These are phyloP conservation scores for Lodderomyces parapsilosis DNA, from an alignment of 1,139 yeast species.

Conservation along the genomic window DNA sequence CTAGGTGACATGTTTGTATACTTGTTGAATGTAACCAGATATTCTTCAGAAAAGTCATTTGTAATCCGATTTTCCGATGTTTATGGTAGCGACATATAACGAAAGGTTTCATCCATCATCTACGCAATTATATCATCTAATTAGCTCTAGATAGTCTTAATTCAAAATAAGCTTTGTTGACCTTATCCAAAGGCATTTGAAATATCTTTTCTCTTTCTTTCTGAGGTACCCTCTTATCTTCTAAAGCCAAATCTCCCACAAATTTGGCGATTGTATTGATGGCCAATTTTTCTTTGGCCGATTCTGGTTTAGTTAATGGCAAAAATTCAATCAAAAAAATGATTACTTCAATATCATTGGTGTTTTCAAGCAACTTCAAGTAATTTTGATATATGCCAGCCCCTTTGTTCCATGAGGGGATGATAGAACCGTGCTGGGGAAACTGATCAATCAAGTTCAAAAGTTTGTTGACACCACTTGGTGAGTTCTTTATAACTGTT, in stretches of 20 bases:
- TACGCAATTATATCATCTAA: neutral
- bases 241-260: slow-evolving; percentile 42
- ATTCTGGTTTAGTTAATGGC: slow-evolving; percentile 31
- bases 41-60: neutral
- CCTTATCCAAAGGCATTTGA: slow-evolving; percentile 45
- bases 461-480: slow-evolving; percentile 33
- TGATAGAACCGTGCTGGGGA: slow-evolving; percentile 41
- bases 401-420: slow-evolving; percentile 60
- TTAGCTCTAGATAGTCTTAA: neutral
- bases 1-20: slow-evolving; percentile 24
- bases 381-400: slow-evolving; percentile 58
- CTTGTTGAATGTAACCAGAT: neutral
- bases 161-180: slow-evolving; percentile 42
- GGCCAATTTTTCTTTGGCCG: slow-evolving; percentile 44
- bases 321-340: slow-evolving; percentile 43
- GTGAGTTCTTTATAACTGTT: slow-evolving; percentile 49
- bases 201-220: slow-evolving; percentile 25
- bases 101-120: too few species aligned
- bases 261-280: slow-evolving; percentile 50
- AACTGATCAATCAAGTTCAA: slow-evolving; percentile 43
- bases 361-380: slow-evolving; percentile 25
- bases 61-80: neutral
- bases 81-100: neutral
- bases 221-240: slow-evolving; percentile 16
- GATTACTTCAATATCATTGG: slow-evolving; percentile 17